Conservation (phyloP, 2,329 filamentous ascomycete species). For the Exophiala oligosperma region DNA sequence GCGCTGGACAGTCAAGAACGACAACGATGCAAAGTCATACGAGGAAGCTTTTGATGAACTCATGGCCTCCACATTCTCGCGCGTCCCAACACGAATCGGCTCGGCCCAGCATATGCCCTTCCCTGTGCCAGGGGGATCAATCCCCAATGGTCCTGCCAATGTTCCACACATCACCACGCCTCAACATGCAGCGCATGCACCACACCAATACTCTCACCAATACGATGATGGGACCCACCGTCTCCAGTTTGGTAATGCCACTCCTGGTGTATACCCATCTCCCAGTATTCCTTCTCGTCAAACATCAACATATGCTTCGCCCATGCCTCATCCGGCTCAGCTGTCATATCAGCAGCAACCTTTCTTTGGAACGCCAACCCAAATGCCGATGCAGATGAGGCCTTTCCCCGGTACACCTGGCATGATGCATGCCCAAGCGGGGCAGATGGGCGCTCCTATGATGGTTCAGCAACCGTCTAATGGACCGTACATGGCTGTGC, state of each 20-base stretch:
- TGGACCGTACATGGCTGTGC: constrained; percentile 69
- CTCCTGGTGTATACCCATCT: constrained; percentile 78
- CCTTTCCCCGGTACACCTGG: constrained; percentile 71
- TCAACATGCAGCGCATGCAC: constrained; percentile 75
- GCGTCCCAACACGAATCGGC: constrained; percentile 61
- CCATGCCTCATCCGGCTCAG: constrained; percentile 68
- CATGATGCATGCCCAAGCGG: constrained; percentile 69
- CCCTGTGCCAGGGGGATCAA: constrained; percentile 80
- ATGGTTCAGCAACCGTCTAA: constrained; percentile 75
- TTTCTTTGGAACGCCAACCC: constrained; percentile 66
- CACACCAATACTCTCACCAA: constrained; percentile 73
- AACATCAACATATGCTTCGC: constrained; percentile 67
- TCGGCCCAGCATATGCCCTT: constrained; percentile 71
- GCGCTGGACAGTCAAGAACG: constrained; percentile 74
- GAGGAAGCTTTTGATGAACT: constrained; percentile 75
- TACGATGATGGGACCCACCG: constrained; percentile 74
- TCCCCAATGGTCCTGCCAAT: constrained; percentile 71
- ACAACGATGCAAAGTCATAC: constrained; percentile 75
- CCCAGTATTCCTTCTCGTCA: constrained; percentile 69
- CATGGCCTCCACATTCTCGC: constrained; percentile 64
- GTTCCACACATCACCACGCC: constrained; percentile 69
- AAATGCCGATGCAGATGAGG: constrained; percentile 64
- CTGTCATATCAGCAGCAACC: constrained; percentile 70
- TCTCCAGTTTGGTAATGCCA: constrained; percentile 81
- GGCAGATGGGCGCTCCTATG: constrained; percentile 73